Percentiles rank a stretch among this genome's conserved stretches.
Evolutionary conservation across 306 rosid species (phyloP).

Genomic region (Malus domestica): DNA sequence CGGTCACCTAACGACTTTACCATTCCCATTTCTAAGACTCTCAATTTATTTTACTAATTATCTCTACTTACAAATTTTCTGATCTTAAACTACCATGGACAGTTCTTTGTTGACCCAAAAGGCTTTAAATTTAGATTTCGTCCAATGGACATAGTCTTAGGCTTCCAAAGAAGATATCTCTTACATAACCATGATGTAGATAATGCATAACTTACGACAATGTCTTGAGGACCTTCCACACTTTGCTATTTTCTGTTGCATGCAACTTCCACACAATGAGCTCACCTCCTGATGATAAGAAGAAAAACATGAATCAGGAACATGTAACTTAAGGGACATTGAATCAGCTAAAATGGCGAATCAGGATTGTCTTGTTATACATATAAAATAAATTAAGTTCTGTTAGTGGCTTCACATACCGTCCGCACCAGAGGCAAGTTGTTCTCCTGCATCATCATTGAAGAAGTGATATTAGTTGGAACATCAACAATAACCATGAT

Average conservation of each 20-base stretch:
- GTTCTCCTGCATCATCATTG: conserved; percentile 57
- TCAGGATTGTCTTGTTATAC: not conserved
- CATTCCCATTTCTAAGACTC: not conserved
- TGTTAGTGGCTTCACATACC: conserved; percentile 31
- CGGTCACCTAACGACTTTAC: not conserved
- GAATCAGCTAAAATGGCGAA: not conserved
- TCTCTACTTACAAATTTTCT: no score
- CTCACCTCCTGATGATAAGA: conserved; percentile 59
- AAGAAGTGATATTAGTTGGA: conserved; percentile 11
- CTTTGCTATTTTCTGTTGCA: conserved; percentile 47
- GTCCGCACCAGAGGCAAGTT: conserved; percentile 85
- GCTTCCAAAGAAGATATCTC: no score
- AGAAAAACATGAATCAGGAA: not conserved
- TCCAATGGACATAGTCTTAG: no score
- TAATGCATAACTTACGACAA: conserved; percentile 41
- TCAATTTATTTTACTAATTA: not conserved
- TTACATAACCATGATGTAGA: no score
- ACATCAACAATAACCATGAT: not conserved
- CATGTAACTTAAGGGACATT: not conserved
- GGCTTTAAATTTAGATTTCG: not conserved
- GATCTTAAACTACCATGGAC: no score
- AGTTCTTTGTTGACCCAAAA: not conserved
- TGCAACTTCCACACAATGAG: conserved; percentile 70
- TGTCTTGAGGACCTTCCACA: conserved; percentile 80
- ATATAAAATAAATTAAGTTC: not conserved